phyloP scores from a whole-genome alignment of 1,284 basidiomycete genomes.

The Irpex rosettiformis region DNA sequence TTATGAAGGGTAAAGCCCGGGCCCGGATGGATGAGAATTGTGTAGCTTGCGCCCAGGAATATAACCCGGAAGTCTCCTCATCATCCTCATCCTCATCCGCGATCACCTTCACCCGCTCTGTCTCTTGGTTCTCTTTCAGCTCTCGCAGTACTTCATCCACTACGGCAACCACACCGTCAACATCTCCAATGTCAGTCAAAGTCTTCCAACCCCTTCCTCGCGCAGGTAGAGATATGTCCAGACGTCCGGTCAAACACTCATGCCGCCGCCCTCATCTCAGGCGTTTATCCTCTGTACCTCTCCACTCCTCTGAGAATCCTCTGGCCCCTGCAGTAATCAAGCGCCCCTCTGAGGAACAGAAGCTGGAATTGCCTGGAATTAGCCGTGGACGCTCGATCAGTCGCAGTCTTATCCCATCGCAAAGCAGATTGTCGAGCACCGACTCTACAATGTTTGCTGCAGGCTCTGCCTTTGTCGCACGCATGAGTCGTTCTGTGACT shows the following conservation, averaged over 20 bases:
- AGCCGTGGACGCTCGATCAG: not conserved
- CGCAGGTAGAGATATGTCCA: not conserved
- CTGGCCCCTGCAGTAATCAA: constrained; percentile 5
- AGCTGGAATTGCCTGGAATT: not conserved
- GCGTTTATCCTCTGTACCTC: constrained; percentile 11
- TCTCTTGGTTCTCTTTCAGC: constrained; percentile 56
- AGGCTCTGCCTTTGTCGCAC: constrained; percentile 23
- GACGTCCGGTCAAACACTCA: not conserved
- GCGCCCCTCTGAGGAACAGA: not conserved
- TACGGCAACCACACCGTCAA: constrained; percentile 32
- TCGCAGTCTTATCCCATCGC: no score
- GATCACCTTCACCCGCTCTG: constrained; percentile 35
- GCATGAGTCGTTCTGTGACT: constrained; percentile 41
- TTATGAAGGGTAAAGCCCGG: constrained; percentile 32
- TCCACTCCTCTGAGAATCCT: constrained; percentile 19
- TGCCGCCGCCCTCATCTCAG: not conserved
- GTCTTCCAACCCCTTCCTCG: not conserved
- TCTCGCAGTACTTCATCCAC: constrained; percentile 36
- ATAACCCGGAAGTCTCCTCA: constrained; percentile 1
- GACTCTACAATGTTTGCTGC: constrained; percentile 1
- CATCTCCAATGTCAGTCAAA: constrained; percentile 33
- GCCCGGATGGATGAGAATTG: constrained; percentile 14
- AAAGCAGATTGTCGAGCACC: not conserved
- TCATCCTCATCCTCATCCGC: constrained; percentile 19
- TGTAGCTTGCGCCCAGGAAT: constrained; percentile 26